A percentile compares a stretch with the other conserved stretches of the same genome.
Evolutionary conservation across 163 green algal genomes (phyloP).

Genomic region (Trebouxia gelatinosa): DNA sequence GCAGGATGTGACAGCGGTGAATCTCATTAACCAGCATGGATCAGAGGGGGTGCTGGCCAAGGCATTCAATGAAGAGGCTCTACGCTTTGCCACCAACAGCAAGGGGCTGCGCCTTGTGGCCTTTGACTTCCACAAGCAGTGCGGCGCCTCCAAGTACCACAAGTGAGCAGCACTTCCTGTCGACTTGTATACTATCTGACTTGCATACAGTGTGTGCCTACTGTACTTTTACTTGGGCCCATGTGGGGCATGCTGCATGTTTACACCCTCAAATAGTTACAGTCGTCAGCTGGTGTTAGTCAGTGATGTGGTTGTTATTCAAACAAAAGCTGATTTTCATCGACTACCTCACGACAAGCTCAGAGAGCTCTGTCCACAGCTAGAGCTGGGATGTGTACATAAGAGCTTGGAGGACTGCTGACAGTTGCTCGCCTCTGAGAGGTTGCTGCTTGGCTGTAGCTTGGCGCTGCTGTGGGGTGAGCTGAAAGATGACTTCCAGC

Average conservation of each 20-base stretch:
- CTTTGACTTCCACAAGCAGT: constrained; percentile 93
- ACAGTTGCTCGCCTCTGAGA: not conserved
- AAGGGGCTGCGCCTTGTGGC: constrained; percentile 50
- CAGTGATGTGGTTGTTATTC: too few species aligned
- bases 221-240: not conserved
- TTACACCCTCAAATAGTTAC: not conserved
- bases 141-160: constrained; percentile 70
- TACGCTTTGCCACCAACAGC: constrained; percentile 31
- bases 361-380: too few species aligned
- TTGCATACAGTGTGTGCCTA: not conserved
- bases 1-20: constrained; percentile 59
- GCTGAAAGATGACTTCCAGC: constrained; percentile 46
- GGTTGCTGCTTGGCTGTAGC: not conserved
- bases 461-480: constrained; percentile 59
- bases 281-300: not conserved
- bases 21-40: constrained; percentile 81
- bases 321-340: too few species aligned
- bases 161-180: constrained; percentile 24
- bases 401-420: too few species aligned
- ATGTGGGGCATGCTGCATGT: not conserved
- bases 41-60: constrained; percentile 72
- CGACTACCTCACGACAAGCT: too few species aligned
- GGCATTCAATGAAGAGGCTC: constrained; percentile 56
- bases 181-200: not conserved
- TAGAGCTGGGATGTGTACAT: too few species aligned